A percentile compares a stretch with the other conserved stretches of the same genome.
Evolutionary conservation across 192 early-diverging fungal genomes (phyloP).

Genomic region (Allomyces macrogynus): DNA sequence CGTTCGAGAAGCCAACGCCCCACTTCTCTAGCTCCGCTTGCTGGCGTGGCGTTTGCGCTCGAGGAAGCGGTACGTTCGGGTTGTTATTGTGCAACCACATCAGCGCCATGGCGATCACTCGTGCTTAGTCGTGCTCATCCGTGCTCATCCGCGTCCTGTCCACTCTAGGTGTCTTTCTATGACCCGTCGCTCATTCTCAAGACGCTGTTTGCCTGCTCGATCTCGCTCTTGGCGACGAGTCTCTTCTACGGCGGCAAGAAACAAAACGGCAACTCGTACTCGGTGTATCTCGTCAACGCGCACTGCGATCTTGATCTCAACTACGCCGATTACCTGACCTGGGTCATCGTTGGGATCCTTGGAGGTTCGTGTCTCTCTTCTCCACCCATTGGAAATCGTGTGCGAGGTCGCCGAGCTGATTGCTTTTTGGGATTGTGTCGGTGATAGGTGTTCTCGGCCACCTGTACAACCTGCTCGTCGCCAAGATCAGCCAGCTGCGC

Average conservation of each 20-base stretch:
- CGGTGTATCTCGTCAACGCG: background rate
- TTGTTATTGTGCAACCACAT: too few relatives aligned
- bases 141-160: too few relatives aligned
- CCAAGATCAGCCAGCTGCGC: background rate
- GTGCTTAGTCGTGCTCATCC: too few relatives aligned
- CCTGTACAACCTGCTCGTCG: background rate
- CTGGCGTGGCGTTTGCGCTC: background rate
- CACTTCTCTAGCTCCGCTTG: background rate
- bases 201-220: background rate
- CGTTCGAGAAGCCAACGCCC: too few relatives aligned
- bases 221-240: background rate
- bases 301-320: too few relatives aligned
- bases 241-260: background rate
- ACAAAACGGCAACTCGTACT: background rate
- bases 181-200: background rate
- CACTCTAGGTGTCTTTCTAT: background rate
- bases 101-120: too few relatives aligned
- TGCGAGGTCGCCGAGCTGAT: too few relatives aligned
- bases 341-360: too few relatives aligned
- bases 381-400: too few relatives aligned
- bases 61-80: background rate
- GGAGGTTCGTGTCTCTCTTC: too few relatives aligned
- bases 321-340: too few relatives aligned
- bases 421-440: too few relatives aligned
- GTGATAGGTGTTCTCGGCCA: background rate